These are phyloP conservation scores for Fistulifera solaris DNA, from an alignment of 108 stramenopile species.

Conservation along the genomic window DNA sequence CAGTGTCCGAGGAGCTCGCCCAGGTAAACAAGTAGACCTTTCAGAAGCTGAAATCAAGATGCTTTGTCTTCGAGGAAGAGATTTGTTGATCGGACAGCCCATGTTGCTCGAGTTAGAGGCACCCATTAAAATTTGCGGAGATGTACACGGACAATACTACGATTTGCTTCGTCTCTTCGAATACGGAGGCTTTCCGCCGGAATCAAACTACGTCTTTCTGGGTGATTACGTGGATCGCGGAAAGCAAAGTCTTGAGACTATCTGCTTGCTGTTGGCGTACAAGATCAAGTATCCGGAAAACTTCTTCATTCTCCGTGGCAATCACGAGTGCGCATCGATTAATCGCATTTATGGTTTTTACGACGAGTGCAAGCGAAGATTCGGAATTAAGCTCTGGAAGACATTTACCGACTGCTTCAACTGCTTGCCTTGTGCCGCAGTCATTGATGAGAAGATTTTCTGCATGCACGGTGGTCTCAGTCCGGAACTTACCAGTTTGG, in stretches of 20 bases:
- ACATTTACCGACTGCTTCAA: conserved; percentile 99
- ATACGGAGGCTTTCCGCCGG: conserved; percentile 97
- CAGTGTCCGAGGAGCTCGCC: conserved; percentile 81
- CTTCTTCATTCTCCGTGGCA: conserved; percentile 98
- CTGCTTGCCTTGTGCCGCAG: conserved; percentile 98
- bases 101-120: conserved; percentile 98
- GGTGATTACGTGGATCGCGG: conserved; percentile 99
- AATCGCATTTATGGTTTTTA: conserved; percentile 99
- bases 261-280: conserved; percentile 94
- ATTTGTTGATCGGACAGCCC: conserved; percentile 92
- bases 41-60: conserved; percentile 89
- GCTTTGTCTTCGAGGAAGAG: conserved; percentile 86
- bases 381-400: conserved; percentile 99
- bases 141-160: conserved; percentile 95
- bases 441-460: conserved; percentile 99
- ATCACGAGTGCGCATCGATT: conserved; percentile 98
- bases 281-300: conserved; percentile 99
- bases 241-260: conserved; percentile 96
- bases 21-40: conserved; percentile 84
- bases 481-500: conserved; percentile 93
- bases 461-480: conserved; percentile 99
- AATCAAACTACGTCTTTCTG: conserved; percentile 95
- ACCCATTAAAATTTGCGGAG: conserved; percentile 98
- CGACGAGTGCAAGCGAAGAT: conserved; percentile 96
- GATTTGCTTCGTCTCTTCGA: conserved; percentile 96